Conservation (phyloP, 139 green algal genomes). For the Tetradesmus lagerheimii region DNA sequence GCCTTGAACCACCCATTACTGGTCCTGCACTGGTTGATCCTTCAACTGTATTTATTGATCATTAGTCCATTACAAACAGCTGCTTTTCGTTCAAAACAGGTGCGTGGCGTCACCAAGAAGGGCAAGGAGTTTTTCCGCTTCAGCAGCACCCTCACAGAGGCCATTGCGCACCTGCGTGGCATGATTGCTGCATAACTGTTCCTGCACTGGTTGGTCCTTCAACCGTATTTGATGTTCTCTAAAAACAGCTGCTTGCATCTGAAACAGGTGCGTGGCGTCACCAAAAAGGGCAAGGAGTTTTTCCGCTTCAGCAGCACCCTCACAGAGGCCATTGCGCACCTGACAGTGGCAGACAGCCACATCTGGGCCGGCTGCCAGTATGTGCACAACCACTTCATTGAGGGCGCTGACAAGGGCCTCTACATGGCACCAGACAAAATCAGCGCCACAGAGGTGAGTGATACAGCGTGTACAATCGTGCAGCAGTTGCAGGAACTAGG, state of each 20-base stretch:
- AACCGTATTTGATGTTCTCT: too few relatives aligned
- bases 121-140: conserved; percentile 88
- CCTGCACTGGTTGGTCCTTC: too few relatives aligned
- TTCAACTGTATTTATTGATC: too few relatives aligned
- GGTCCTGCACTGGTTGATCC: too few relatives aligned
- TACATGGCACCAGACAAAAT: conserved; percentile 86
- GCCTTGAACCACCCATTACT: too few relatives aligned
- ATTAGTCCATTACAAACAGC: too few relatives aligned
- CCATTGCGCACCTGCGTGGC: conserved; percentile 34
- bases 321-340: conserved; percentile 29
- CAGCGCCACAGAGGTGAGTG: conserved; percentile 71
- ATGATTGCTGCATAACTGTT: too few relatives aligned
- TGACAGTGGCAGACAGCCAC: conserved; percentile 40
- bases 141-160: conserved; percentile 55
- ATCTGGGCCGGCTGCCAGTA: conserved; percentile 66
- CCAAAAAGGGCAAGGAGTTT: conserved; percentile 82
- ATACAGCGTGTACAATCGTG: too few relatives aligned
- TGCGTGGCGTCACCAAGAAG: conserved; percentile 74
- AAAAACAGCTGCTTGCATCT: conserved; percentile 15
- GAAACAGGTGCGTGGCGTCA: conserved; percentile 77
- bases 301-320: conserved; percentile 76
- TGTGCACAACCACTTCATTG: conserved; percentile 93
- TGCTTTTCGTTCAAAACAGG: conserved; percentile 62
- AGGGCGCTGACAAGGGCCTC: conserved; percentile 95
- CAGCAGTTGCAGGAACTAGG: background rate